Evolutionary conservation across 768 basidiomycete genomes (phyloP).

Genomic region (Dentipellis fragilis): DNA sequence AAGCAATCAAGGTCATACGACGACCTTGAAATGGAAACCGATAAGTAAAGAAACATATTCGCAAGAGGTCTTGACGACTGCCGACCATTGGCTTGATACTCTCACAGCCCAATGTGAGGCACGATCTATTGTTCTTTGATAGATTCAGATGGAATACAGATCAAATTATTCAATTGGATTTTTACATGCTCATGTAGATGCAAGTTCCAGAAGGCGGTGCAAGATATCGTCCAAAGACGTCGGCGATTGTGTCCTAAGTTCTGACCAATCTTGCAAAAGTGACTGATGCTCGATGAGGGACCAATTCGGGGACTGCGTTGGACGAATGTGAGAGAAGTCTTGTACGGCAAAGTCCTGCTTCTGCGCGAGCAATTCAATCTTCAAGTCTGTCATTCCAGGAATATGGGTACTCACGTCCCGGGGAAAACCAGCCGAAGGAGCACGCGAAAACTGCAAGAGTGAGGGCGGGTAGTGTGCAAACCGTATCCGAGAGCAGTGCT

Average conservation of each 20-base stretch:
- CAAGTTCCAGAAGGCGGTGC: neutral
- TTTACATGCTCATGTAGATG: neutral
- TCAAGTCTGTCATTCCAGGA: neutral
- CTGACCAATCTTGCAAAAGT: neutral
- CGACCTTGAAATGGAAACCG: no score
- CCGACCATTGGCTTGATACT: no score
- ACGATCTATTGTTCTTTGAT: no score
- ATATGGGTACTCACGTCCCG: neutral
- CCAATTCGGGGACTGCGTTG: slow-evolving; percentile 77
- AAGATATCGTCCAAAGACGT: neutral
- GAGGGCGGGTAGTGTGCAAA: slow-evolving; percentile 54
- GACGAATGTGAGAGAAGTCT: slow-evolving; percentile 79
- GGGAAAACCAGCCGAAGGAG: neutral
- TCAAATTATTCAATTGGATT: no score
- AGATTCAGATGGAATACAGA: no score
- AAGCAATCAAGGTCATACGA: no score
- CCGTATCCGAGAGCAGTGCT: slow-evolving; percentile 51
- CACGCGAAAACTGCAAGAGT: slow-evolving; percentile 11
- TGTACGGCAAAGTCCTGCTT: slow-evolving; percentile 45
- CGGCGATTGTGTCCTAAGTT: neutral
- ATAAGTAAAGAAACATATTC: no score
- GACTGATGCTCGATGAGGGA: slow-evolving; percentile 13
- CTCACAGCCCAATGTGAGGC: no score
- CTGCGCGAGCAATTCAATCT: slow-evolving; percentile 13
- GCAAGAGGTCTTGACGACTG: no score